Conservation (phyloP, 192 early-diverging fungal genomes). For the Coemansia aciculifera region DNA sequence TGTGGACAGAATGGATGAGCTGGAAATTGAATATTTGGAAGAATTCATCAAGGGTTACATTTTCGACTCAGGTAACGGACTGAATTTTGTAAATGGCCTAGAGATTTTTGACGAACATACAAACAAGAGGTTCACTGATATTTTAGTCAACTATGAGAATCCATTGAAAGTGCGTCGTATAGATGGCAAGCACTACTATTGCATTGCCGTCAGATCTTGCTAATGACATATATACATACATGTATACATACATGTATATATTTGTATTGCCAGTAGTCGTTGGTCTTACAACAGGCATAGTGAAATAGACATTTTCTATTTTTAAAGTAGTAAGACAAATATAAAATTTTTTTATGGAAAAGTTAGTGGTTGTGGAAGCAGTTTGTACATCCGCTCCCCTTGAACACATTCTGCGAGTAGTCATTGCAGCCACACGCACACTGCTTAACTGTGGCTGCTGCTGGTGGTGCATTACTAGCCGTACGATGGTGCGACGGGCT, state of each 20-base stretch:
- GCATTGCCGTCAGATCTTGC: neutral
- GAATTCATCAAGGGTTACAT: neutral
- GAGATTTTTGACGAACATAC: neutral
- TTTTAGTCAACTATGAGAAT: neutral
- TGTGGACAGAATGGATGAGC: neutral
- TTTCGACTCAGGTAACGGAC: neutral
- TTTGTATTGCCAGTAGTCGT: neutral
- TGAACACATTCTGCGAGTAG: constrained; percentile 74
- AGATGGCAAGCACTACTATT: neutral
- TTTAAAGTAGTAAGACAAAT: neutral
- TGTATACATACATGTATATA: no score
- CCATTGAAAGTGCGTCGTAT: neutral
- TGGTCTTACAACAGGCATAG: neutral
- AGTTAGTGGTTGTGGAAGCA: constrained; percentile 75
- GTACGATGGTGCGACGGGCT: constrained; percentile 14
- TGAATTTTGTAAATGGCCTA: neutral
- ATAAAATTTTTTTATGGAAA: neutral
- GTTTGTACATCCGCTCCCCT: constrained; percentile 72
- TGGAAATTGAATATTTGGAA: neutral
- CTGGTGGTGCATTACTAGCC: constrained; percentile 19
- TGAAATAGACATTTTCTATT: neutral
- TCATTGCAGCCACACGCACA: constrained; percentile 73
- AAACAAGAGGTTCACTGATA: neutral
- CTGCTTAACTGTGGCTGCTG: constrained; percentile 51
- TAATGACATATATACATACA: neutral